Conservation (phyloP, 2,329 filamentous ascomycete species). For the Exophiala calicioides region DNA sequence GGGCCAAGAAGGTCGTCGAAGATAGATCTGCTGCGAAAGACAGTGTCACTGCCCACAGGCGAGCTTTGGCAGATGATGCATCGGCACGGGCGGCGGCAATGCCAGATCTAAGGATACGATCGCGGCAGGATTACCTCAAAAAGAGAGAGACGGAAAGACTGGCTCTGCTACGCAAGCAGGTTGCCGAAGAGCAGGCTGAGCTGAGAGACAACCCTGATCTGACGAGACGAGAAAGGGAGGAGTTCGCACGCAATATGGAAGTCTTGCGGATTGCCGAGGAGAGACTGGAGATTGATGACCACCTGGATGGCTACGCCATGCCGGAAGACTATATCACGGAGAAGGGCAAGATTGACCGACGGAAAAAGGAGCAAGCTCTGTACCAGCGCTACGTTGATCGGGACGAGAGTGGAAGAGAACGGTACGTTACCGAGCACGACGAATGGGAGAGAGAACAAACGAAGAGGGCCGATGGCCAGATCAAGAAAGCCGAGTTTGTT, state of each 20-base stretch:
- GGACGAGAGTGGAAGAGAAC: conserved; percentile 84
- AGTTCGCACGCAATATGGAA: conserved; percentile 87
- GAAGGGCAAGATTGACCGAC: conserved; percentile 83
- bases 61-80: conserved; percentile 67
- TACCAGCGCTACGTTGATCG: conserved; percentile 88
- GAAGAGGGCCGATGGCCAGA: conserved; percentile 83
- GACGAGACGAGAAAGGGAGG: conserved; percentile 75
- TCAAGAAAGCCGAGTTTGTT: conserved; percentile 70
- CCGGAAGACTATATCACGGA: conserved; percentile 95
- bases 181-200: conserved; percentile 83
- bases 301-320: conserved; percentile 87
- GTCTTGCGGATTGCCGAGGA: conserved; percentile 80
- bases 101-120: conserved; percentile 77
- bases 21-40: conserved; percentile 59
- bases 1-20: conserved; percentile 68
- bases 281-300: conserved; percentile 82
- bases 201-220: conserved; percentile 72
- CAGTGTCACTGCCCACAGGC: conserved; percentile 60
- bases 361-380: conserved; percentile 83
- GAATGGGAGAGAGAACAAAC: conserved; percentile 94
- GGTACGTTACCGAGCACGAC: conserved; percentile 89
- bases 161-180: conserved; percentile 83
- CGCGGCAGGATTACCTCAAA: conserved; percentile 87
- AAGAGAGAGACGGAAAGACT: conserved; percentile 87
- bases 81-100: conserved; percentile 70